Conservation (phyloP, 164 flowering plant species). For the Stephania yunnanensis region DNA sequence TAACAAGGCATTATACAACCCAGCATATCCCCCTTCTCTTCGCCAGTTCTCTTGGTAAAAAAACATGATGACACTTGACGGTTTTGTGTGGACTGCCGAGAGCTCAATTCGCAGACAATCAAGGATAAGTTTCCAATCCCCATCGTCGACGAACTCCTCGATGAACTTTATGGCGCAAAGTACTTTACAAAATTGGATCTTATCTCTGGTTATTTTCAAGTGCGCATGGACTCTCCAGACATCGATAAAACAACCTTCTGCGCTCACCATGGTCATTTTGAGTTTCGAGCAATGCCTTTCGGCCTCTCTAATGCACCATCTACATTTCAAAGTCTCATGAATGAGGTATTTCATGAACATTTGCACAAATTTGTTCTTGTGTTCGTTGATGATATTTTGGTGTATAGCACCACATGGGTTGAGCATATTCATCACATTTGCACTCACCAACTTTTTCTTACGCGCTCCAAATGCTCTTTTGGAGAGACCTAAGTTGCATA, state of each 20-base stretch:
- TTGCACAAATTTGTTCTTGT: background rate
- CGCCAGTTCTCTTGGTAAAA: background rate
- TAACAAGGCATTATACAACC: background rate
- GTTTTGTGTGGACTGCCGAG: background rate
- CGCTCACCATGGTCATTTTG: background rate
- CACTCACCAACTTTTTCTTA: background rate
- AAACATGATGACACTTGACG: background rate
- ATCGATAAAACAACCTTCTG: background rate
- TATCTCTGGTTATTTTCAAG: background rate
- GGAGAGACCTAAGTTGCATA: background rate
- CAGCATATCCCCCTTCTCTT: background rate
- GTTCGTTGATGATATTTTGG: background rate
- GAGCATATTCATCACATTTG: background rate
- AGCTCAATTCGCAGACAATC: background rate
- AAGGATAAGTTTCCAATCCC: background rate
- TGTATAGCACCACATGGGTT: background rate
- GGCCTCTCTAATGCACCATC: slow-evolving; percentile 5
- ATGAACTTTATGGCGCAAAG: background rate
- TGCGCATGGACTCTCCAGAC: background rate
- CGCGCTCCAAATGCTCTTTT: background rate
- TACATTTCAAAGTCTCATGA: slow-evolving; percentile 7
- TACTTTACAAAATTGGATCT: background rate
- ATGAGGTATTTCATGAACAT: slow-evolving; percentile 3
- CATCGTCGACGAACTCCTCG: background rate
- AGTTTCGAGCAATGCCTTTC: background rate